Percentiles rank a stretch among this genome's conserved stretches.
Conservation (phyloP, 768 basidiomycete species). For the Lactifluus rugatus region DNA sequence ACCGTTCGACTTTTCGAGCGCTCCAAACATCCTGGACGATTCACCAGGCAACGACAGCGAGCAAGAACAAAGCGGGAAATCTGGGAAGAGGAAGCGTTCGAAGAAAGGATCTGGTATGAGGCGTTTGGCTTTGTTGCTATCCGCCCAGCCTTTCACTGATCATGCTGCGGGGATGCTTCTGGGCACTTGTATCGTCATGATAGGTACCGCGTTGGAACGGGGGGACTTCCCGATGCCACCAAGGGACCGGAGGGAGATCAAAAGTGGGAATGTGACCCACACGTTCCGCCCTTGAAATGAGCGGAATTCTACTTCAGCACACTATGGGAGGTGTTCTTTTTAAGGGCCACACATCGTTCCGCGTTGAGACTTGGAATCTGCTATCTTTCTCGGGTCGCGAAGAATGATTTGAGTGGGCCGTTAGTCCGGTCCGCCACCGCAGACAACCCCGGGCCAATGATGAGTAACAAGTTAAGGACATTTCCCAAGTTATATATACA, state of each 20-base stretch:
- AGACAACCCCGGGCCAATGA: too few species aligned
- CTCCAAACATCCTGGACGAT: conserved; percentile 66
- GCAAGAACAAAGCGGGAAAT: conserved; percentile 29
- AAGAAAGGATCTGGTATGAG: conserved; percentile 25
- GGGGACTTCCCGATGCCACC: conserved; percentile 28
- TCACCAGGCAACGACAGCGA: conserved; percentile 24
- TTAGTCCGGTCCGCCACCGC: not conserved
- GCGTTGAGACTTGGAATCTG: not conserved
- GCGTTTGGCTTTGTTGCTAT: not conserved
- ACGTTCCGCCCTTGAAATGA: conserved; percentile 23
- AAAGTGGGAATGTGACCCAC: conserved; percentile 28
- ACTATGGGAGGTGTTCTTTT: not conserved
- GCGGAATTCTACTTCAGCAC: not conserved
- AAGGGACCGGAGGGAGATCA: conserved; percentile 26
- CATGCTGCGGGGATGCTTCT: not conserved
- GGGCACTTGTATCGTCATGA: not conserved
- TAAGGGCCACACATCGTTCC: not conserved
- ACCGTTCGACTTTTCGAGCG: conserved; percentile 59
- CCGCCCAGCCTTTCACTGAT: not conserved
- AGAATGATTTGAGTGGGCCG: not conserved
- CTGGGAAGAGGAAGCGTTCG: conserved; percentile 27
- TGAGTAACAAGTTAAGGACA: too few species aligned
- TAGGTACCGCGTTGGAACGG: conserved; percentile 20
- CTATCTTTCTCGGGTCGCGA: not conserved
- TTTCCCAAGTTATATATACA: too few species aligned